These are phyloP conservation scores for Cyberlindnera euphorbiiphila DNA, from an alignment of 805 yeast genomes.

Conservation along the genomic window DNA sequence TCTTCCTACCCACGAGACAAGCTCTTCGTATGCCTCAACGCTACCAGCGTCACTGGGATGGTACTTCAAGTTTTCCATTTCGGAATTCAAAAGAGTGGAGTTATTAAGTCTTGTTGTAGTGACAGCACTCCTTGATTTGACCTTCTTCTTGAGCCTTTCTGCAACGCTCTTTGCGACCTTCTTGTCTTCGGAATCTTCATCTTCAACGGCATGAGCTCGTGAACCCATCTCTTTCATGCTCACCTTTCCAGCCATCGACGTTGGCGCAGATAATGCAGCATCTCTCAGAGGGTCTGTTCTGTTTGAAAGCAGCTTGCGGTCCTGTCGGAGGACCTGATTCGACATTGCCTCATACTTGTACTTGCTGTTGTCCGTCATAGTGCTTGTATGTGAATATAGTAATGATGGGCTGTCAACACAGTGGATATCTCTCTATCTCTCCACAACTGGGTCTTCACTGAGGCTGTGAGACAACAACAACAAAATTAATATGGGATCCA, in stretches of 20 bases:
- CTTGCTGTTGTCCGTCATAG: conserved; percentile 26
- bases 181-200: conserved; percentile 14
- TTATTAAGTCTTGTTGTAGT: conserved; percentile 6
- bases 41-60: conserved; percentile 58
- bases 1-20: conserved; percentile 56
- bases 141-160: conserved; percentile 20
- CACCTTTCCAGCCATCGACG: conserved; percentile 68
- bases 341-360: conserved; percentile 74
- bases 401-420: too few species aligned
- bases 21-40: conserved; percentile 45
- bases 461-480: too few species aligned
- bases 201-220: conserved; percentile 13
- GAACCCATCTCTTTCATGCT: conserved; percentile 68
- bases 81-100: conserved; percentile 32
- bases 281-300: conserved; percentile 37
- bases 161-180: conserved; percentile 22
- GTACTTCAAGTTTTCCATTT: conserved; percentile 51
- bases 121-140: conserved; percentile 20
- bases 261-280: conserved; percentile 60
- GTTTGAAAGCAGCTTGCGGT: conserved; percentile 45
- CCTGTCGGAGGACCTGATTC: conserved; percentile 63
- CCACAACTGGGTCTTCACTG: too few species aligned
- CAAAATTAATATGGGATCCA: too few species aligned
- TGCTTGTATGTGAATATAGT: too few species aligned
- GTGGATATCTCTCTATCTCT: too few species aligned